These are phyloP conservation scores for Botrytis deweyae DNA, from an alignment of 2,329 filamentous ascomycete genomes.

Conservation along the genomic window DNA sequence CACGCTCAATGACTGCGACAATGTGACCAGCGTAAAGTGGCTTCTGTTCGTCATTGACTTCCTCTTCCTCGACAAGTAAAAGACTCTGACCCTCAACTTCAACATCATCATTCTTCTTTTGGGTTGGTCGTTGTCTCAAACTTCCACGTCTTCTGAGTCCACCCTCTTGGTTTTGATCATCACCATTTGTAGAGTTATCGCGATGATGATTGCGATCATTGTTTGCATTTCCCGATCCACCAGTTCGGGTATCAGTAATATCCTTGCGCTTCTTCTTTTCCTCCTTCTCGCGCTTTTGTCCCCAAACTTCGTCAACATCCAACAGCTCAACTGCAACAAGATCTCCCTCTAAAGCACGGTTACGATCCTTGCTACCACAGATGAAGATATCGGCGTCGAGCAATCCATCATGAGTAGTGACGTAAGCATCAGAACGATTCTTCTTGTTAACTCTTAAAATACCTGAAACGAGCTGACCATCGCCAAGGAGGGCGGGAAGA, in stretches of 20 bases:
- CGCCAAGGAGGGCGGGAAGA: slow-evolving; percentile 82
- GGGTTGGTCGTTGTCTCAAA: slow-evolving; percentile 91
- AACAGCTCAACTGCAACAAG: slow-evolving; percentile 93
- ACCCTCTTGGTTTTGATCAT: slow-evolving; percentile 60
- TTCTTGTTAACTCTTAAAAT: slow-evolving; percentile 99
- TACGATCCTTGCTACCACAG: slow-evolving; percentile 97
- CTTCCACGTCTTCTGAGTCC: slow-evolving; percentile 90
- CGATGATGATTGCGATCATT: slow-evolving; percentile 54
- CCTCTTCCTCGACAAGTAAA: slow-evolving; percentile 94
- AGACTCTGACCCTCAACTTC: slow-evolving; percentile 98
- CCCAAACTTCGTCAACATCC: slow-evolving; percentile 97
- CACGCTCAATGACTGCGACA: slow-evolving; percentile 94
- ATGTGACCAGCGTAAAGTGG: slow-evolving; percentile 96
- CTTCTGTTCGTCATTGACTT: slow-evolving; percentile 98
- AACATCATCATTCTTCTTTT: slow-evolving; percentile 99
- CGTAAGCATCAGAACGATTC: slow-evolving; percentile 97
- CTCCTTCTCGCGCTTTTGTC: slow-evolving; percentile 98
- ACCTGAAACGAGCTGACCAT: slow-evolving; percentile 93
- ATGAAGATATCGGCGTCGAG: slow-evolving; percentile 99
- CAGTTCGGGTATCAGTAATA: slow-evolving; percentile 84
- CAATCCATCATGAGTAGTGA: slow-evolving; percentile 82
- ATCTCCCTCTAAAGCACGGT: slow-evolving; percentile 93
- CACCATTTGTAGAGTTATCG: slow-evolving; percentile 58
- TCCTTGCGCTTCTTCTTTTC: slow-evolving; percentile 99
- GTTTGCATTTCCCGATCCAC: slow-evolving; percentile 72